Percentiles rank a stretch among this genome's conserved stretches.
phyloP scores from a whole-genome alignment of 129 eudicot species.

The Artemisia argyi region DNA sequence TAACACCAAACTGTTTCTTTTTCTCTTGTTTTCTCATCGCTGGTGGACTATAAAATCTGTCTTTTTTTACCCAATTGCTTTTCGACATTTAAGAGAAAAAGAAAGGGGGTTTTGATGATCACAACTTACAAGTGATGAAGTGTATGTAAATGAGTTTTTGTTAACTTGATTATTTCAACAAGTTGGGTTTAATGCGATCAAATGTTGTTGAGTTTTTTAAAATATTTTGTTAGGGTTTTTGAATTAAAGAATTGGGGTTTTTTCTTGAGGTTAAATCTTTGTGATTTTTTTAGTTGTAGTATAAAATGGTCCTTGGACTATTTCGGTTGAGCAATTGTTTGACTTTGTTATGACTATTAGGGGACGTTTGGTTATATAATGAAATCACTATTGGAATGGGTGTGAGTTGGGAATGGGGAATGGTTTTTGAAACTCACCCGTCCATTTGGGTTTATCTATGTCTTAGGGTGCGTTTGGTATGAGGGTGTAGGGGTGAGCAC shows the following conservation, averaged over 20 bases:
- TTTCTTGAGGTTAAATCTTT: neutral
- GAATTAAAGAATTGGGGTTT: neutral
- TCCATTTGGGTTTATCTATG: too few relatives aligned
- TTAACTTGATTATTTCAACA: neutral
- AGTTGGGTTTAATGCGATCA: conserved; percentile 24
- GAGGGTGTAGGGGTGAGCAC: too few relatives aligned
- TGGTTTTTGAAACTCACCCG: too few relatives aligned
- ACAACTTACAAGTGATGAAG: neutral
- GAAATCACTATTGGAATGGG: too few relatives aligned
- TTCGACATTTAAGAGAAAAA: conserved; percentile 17
- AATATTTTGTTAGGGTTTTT: conserved; percentile 36
- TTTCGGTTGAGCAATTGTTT: too few relatives aligned
- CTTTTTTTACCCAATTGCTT: conserved; percentile 23
- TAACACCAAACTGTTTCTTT: neutral
- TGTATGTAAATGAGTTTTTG: too few relatives aligned
- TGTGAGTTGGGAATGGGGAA: too few relatives aligned
- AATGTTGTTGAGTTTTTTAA: neutral
- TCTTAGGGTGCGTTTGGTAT: too few relatives aligned
- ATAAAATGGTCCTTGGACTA: too few relatives aligned
- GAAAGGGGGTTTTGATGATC: conserved; percentile 1
- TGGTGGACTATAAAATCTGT: conserved; percentile 36
- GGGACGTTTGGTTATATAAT: too few relatives aligned
- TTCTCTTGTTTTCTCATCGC: conserved; percentile 38
- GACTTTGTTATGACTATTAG: too few relatives aligned
- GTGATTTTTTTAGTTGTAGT: too few relatives aligned